A percentile compares a stretch with the other conserved stretches of the same genome.
Evolutionary conservation across 257 asterid genomes (phyloP).

Genomic region (Ilex asprella): DNA sequence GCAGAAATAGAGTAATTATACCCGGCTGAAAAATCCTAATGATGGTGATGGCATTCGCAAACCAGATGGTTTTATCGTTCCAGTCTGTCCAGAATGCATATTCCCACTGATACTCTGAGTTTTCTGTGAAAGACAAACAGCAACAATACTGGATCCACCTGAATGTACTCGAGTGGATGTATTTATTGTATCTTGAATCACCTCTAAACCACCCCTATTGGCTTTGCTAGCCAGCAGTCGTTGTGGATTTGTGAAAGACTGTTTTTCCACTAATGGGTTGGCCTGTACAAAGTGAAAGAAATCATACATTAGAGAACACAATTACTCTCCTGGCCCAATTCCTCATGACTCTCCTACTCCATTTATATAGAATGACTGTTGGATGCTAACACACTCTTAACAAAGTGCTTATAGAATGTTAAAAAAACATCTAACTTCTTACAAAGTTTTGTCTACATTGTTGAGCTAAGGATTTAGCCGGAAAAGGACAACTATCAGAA

Average conservation of each 20-base stretch:
- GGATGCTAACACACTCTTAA: constrained; percentile 1
- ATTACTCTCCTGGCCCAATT: not conserved
- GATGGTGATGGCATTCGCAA: constrained; percentile 97
- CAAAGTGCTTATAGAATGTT: constrained; percentile 8
- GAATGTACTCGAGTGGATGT: constrained; percentile 25
- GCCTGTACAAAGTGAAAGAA: constrained; percentile 28
- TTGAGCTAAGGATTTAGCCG: constrained; percentile 22
- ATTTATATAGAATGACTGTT: not conserved
- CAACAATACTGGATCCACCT: constrained; percentile 21
- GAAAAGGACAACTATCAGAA: constrained; percentile 13
- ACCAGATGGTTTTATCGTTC: constrained; percentile 60
- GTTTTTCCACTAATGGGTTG: constrained; percentile 28
- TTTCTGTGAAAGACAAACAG: constrained; percentile 26
- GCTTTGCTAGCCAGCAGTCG: constrained; percentile 26
- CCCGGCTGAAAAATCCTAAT: constrained; percentile 83
- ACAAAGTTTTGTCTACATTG: constrained; percentile 41
- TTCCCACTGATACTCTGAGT: constrained; percentile 26
- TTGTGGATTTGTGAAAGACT: constrained; percentile 24
- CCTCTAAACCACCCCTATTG: constrained; percentile 30
- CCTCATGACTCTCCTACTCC: not conserved
- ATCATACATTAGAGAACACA: not conserved
- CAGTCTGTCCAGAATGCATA: constrained; percentile 31
- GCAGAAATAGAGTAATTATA: constrained; percentile 22
- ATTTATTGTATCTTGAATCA: constrained; percentile 22
- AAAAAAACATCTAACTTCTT: constrained; percentile 27